Conservation (phyloP, 1,139 yeast genomes). For the Yamadazyma trypodendri region DNA sequence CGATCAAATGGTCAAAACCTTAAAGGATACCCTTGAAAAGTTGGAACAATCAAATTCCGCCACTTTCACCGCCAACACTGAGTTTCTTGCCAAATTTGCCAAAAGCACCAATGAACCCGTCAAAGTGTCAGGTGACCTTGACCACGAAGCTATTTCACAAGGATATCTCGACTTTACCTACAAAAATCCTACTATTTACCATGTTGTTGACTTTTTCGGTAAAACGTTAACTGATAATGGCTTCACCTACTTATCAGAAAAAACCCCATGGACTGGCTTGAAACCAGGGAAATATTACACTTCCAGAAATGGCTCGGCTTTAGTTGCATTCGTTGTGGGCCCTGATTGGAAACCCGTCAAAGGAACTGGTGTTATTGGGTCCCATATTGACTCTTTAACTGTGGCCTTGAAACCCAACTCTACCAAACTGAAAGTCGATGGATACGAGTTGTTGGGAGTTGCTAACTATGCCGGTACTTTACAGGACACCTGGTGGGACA, state of each 20-base stretch:
- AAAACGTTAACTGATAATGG: slow-evolving; percentile 27
- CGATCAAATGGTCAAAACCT: slow-evolving; percentile 16
- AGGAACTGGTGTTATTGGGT: slow-evolving; percentile 43
- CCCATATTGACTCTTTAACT: slow-evolving; percentile 45
- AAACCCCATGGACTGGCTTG: slow-evolving; percentile 20
- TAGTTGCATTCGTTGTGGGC: slow-evolving; percentile 43
- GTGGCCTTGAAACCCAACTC: slow-evolving; percentile 40
- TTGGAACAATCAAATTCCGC: slow-evolving; percentile 7
- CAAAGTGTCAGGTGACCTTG: slow-evolving; percentile 4
- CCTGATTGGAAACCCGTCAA: slow-evolving; percentile 36
- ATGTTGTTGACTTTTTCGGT: slow-evolving; percentile 32
- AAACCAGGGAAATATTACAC: slow-evolving; percentile 31
- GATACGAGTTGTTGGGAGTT: slow-evolving; percentile 44
- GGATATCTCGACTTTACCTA: slow-evolving; percentile 39
- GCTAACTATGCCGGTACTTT: slow-evolving; percentile 45
- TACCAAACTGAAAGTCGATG: slow-evolving; percentile 29
- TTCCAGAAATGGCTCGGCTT: slow-evolving; percentile 34
- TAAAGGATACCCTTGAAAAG: slow-evolving; percentile 13
- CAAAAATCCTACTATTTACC: slow-evolving; percentile 42
- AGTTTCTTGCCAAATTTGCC: neutral
- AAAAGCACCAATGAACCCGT: neutral
- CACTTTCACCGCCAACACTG: neutral
- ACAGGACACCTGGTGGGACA: slow-evolving; percentile 38
- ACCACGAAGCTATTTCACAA: slow-evolving; percentile 21
- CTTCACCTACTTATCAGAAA: slow-evolving; percentile 31